phyloP scores from a whole-genome alignment of 1,284 basidiomycete species.

The Papiliotrema terrestris region DNA sequence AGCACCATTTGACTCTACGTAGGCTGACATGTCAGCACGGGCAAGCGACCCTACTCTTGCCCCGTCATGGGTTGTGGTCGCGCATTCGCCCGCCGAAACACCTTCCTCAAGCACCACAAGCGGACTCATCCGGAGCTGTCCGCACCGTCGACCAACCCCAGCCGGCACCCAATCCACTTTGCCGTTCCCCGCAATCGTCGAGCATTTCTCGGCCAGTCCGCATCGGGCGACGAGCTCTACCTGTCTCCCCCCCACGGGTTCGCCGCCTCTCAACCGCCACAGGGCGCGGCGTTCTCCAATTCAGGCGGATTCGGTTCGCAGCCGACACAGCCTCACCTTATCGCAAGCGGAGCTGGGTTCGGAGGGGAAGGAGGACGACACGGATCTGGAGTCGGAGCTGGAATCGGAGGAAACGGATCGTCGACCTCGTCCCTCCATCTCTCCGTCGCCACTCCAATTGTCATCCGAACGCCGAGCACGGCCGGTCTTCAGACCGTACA shows the following conservation, averaged over 20 bases:
- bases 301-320: conserved; percentile 26
- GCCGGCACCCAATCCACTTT: conserved; percentile 15
- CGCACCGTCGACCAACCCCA: conserved; percentile 22
- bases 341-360: neutral
- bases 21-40: conserved; percentile 24
- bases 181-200: conserved; percentile 1
- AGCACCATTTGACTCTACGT: too few relatives aligned
- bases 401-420: neutral
- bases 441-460: neutral
- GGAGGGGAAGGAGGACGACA: neutral
- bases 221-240: conserved; percentile 14
- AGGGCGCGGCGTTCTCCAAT: conserved; percentile 35
- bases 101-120: conserved; percentile 42
- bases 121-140: conserved; percentile 39
- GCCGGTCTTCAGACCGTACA: conserved; percentile 2
- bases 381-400: neutral
- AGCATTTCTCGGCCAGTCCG: too few relatives aligned
- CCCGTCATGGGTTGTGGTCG: conserved; percentile 30
- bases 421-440: neutral
- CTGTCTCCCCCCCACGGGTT: conserved; percentile 36
- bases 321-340: neutral
- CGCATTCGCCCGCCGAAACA: conserved; percentile 43
- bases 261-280: conserved; percentile 41
- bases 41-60: conserved; percentile 42
- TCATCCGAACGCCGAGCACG: neutral